Base-by-base conservation (phyloP, 495 filamentous ascomycete species). In the Neurospora sublineolata region DNA sequence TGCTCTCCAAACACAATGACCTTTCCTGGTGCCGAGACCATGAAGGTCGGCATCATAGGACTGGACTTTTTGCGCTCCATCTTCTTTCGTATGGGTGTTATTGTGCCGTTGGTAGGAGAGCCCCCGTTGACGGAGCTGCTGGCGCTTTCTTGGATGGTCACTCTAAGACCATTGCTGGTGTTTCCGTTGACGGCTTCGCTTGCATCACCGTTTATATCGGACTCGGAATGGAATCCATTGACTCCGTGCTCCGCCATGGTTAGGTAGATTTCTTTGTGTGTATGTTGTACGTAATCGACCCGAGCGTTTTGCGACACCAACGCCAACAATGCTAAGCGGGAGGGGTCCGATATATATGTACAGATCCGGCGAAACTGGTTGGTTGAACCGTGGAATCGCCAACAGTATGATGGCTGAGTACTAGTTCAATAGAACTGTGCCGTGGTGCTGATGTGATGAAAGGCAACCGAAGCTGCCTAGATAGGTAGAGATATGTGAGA, bases 1-100 rank as follows among this genome's bases (percentile, higher is more conserved):
- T 99, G 95, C 79, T 99, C 95, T 70, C 95, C 95, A 80, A 91
- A 97, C 20, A 97, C 92, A 78, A 99, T 98, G 76, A 97, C 94
- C 81, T 99, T 99, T 39, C 94, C 95, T 14, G 95, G 95, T 16
- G 95, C 94, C 8, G 95, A 98, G 70, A 97, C 94, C 92, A 98
- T 97, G 75, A 98, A 99, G 60, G 94, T 83, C 6, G 94, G 94
- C 83, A 94, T 84, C 86, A 88, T 87, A 11, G 86, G 86, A 37
- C 79, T 84, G n/a, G 86, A 87, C 60, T 85, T 79, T 64, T 86
- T 87, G 76, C 85, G 84, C 58, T 80, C 73, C 76, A 82, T 74
- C 73, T 73, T 82, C 60, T 73, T 74, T 39, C 76, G 76, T 38
- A 33, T 64, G 27, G 74, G 73, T 30, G 73, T 75, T 33, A 79